Percentiles rank a stretch among this genome's conserved stretches.
Evolutionary conservation across 257 asterid species (phyloP).

Genomic region (Echites panduratus): DNA sequence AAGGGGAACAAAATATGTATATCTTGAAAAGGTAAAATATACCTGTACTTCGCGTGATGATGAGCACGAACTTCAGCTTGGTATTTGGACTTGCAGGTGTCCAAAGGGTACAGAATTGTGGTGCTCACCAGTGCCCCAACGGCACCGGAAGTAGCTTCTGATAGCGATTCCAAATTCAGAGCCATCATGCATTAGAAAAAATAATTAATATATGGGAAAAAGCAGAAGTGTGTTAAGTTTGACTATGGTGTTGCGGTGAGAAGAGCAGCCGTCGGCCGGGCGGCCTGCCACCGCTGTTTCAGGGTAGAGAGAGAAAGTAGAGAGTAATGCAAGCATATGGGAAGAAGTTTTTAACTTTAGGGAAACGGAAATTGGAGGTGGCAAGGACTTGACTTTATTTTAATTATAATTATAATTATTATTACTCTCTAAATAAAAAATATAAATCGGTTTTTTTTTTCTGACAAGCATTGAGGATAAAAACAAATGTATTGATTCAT

Average conservation of each 20-base stretch:
- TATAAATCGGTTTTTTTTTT: too few species aligned
- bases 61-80: constrained; percentile 88
- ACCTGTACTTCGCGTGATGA: constrained; percentile 73
- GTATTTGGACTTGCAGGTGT: constrained; percentile 88
- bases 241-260: background rate
- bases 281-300: background rate
- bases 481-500: too few species aligned
- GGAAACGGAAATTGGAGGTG: background rate
- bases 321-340: constrained; percentile 6
- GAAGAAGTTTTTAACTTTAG: constrained; percentile 12
- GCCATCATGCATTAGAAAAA: constrained; percentile 17
- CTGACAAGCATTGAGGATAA: too few species aligned
- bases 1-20: background rate
- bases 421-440: too few species aligned
- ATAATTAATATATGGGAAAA: background rate
- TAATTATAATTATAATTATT: too few species aligned
- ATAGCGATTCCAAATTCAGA: constrained; percentile 57
- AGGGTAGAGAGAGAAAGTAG: background rate
- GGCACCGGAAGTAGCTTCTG: constrained; percentile 92
- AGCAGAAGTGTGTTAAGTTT: background rate
- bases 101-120: constrained; percentile 80
- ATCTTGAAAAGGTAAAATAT: background rate
- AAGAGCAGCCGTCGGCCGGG: background rate
- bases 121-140: constrained; percentile 87
- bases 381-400: background rate